Percentiles rank a stretch among this genome's conserved stretches.
These are phyloP conservation scores for Yamadazyma takamatsuzukensis DNA, from an alignment of 805 yeast species.

Conservation along the genomic window DNA sequence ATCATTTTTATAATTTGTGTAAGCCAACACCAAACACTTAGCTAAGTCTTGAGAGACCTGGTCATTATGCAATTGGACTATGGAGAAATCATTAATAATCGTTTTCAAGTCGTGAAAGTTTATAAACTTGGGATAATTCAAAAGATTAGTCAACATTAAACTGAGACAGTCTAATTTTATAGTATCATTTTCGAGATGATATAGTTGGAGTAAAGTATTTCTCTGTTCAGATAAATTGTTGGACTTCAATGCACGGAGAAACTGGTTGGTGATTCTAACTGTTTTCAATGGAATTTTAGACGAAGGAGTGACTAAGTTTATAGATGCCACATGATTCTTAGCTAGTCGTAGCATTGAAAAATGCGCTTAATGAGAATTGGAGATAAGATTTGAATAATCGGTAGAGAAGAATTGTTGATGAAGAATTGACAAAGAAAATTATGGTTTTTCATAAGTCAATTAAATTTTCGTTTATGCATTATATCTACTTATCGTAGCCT, in stretches of 20 bases:
- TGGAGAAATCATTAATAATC: slow-evolving; percentile 4
- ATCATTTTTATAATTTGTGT: slow-evolving; percentile 4
- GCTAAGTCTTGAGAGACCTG: slow-evolving; percentile 2
- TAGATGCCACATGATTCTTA: no score
- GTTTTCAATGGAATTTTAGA: not conserved
- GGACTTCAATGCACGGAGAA: slow-evolving; percentile 2
- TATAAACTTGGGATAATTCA: slow-evolving; percentile 8
- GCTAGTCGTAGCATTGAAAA: no score
- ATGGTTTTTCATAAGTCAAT: not conserved
- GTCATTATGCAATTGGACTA: not conserved
- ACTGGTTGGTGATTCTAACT: slow-evolving; percentile 1
- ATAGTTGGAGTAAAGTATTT: slow-evolving; percentile 1
- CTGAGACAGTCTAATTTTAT: slow-evolving; percentile 9
- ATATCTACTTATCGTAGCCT: no score
- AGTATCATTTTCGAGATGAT: slow-evolving; percentile 1
- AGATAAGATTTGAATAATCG: no score
- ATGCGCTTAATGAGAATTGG: no score
- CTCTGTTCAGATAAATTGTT: slow-evolving; percentile 1
- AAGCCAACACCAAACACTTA: slow-evolving; percentile 7
- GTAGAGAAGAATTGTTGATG: no score
- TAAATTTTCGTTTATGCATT: not conserved
- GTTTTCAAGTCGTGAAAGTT: slow-evolving; percentile 8
- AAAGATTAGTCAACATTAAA: slow-evolving; percentile 6
- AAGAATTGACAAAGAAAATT: no score
- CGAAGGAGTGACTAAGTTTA: no score